Evolutionary conservation across 352 stramenopile species (phyloP).

Genomic region (Globisporangium nagaii): DNA sequence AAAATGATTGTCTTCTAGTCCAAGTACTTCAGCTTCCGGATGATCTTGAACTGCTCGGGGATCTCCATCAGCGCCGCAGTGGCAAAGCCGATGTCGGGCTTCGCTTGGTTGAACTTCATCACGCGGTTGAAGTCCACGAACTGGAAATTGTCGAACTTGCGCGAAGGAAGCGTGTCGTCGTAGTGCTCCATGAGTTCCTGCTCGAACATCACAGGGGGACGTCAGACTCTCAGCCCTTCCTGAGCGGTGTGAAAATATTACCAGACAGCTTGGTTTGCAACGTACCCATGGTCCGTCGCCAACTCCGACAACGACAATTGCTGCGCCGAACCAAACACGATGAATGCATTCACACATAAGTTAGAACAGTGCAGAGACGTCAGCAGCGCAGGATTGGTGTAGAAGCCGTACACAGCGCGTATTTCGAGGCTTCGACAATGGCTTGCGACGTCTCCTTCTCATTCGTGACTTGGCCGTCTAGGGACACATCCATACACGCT

Average conservation of each 20-base stretch:
- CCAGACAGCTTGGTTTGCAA: background rate
- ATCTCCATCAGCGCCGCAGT: conserved; percentile 65
- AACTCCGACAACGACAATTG: conserved; percentile 72
- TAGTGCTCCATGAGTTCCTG: conserved; percentile 65
- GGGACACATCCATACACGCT: too few species aligned
- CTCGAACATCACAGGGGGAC: too few species aligned
- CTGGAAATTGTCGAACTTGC: conserved; percentile 78
- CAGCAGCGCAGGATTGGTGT: background rate
- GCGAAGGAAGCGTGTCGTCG: conserved; percentile 42
- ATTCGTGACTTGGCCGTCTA: conserved; percentile 63
- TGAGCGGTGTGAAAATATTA: too few species aligned
- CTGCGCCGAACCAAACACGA: conserved; percentile 13
- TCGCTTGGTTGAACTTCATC: conserved; percentile 36
- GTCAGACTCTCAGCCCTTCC: background rate
- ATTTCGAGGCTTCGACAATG: conserved; percentile 70
- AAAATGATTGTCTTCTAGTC: conserved; percentile 4
- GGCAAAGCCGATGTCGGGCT: conserved; percentile 60
- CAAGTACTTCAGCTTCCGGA: conserved; percentile 35
- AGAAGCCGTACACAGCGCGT: conserved; percentile 59
- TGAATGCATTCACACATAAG: background rate
- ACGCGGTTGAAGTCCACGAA: conserved; percentile 65
- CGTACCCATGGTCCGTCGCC: conserved; percentile 67
- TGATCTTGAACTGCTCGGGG: conserved; percentile 55
- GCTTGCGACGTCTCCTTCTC: conserved; percentile 56
- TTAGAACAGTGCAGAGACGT: background rate